A percentile compares a stretch with the other conserved stretches of the same genome.
These are phyloP conservation scores for Urtica urens DNA, from an alignment of 306 rosid genomes.

Conservation along the genomic window DNA sequence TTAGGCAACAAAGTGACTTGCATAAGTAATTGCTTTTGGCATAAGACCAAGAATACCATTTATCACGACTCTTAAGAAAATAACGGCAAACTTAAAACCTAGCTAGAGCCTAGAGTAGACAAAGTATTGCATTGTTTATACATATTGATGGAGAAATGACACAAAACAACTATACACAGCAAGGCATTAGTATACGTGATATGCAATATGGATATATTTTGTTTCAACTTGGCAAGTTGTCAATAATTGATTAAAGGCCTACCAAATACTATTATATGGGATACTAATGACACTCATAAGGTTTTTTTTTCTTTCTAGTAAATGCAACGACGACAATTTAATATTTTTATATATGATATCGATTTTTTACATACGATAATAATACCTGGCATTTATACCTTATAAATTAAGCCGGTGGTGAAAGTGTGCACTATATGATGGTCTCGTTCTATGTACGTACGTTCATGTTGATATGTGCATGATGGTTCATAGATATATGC, in stretches of 20 bases:
- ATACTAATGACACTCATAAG: not conserved
- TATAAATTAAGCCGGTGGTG: too few species aligned
- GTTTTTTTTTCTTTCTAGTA: too few species aligned
- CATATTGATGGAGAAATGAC: slow-evolving; percentile 17
- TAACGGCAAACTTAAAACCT: slow-evolving; percentile 14
- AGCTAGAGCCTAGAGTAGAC: slow-evolving; percentile 33
- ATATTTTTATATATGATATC: too few species aligned
- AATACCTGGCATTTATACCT: too few species aligned
- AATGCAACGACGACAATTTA: too few species aligned
- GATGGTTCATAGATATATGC: too few species aligned
- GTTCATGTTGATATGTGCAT: too few species aligned
- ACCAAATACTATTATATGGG: slow-evolving; percentile 9
- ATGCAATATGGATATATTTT: slow-evolving; percentile 2
- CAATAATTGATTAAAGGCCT: slow-evolving; percentile 24
- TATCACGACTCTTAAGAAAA: slow-evolving; percentile 32
- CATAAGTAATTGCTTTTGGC: slow-evolving; percentile 31
- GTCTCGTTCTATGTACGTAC: too few species aligned
- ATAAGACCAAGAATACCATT: slow-evolving; percentile 34
- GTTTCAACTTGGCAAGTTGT: slow-evolving; percentile 6
- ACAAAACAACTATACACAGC: slow-evolving; percentile 21
- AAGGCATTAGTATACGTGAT: slow-evolving; percentile 4
- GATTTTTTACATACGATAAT: too few species aligned
- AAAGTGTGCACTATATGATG: too few species aligned
- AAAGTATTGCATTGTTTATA: slow-evolving; percentile 26
- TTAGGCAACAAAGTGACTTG: slow-evolving; percentile 27